phyloP scores from a whole-genome alignment of 768 basidiomycete genomes.

The Mycena albidolilacea region DNA sequence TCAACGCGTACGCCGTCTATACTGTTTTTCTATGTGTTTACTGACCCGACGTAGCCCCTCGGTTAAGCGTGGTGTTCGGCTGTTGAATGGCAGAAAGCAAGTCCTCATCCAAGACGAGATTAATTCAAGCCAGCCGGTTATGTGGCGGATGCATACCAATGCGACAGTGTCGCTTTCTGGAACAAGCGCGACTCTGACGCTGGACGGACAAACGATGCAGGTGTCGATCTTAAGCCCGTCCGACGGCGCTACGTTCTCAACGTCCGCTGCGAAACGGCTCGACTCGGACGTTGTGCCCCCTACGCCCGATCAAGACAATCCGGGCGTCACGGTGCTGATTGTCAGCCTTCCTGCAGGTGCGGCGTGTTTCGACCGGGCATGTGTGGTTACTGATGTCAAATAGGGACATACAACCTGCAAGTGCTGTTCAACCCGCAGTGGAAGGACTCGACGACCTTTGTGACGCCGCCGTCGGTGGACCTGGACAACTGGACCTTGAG shows the following conservation, averaged over 20 bases:
- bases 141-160: conserved; percentile 98
- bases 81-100: conserved; percentile 87
- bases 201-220: conserved; percentile 77
- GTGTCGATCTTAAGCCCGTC: conserved; percentile 79
- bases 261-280: conserved; percentile 68
- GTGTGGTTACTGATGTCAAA: neutral
- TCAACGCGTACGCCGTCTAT: conserved; percentile 68
- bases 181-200: conserved; percentile 79
- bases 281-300: conserved; percentile 73
- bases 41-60: conserved; percentile 63
- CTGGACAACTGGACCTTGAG: conserved; percentile 83
- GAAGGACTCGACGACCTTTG: conserved; percentile 76
- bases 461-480: conserved; percentile 80
- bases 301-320: conserved; percentile 79
- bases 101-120: conserved; percentile 96
- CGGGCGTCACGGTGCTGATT: conserved; percentile 82
- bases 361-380: neutral
- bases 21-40: conserved; percentile 20
- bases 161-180: conserved; percentile 77
- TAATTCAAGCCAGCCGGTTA: conserved; percentile 66
- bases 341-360: conserved; percentile 70
- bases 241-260: conserved; percentile 74
- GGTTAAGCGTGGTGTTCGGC: conserved; percentile 87
- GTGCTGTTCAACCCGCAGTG: conserved; percentile 96
- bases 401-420: conserved; percentile 82